These are phyloP conservation scores for Triangularia verruculosa DNA, from an alignment of 2,329 filamentous ascomycete genomes.

Conservation along the genomic window DNA sequence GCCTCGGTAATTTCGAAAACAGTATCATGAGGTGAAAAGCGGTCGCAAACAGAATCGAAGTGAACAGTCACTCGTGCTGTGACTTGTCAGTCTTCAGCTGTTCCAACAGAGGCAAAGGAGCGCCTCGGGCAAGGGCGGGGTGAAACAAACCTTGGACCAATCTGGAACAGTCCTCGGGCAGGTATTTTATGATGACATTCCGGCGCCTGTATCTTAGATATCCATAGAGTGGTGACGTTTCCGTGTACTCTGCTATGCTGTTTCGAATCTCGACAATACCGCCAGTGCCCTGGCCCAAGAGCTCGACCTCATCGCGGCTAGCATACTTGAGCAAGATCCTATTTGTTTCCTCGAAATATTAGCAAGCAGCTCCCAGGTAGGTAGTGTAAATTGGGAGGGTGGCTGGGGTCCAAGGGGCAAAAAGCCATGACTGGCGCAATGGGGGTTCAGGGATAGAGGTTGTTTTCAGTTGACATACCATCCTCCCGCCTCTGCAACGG, in stretches of 20 bases:
- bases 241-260: slow-evolving; percentile 73
- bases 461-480: slow-evolving; percentile 61
- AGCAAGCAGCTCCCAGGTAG: slow-evolving; percentile 6
- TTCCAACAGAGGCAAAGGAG: slow-evolving; percentile 9
- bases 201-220: slow-evolving; percentile 85
- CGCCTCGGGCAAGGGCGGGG: slow-evolving; percentile 10
- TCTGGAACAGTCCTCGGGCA: slow-evolving; percentile 86
- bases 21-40: slow-evolving; percentile 82
- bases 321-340: slow-evolving; percentile 96
- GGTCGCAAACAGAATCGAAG: slow-evolving; percentile 64
- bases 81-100: slow-evolving; percentile 30
- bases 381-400: slow-evolving; percentile 1
- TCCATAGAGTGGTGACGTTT: slow-evolving; percentile 85
- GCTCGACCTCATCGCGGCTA: slow-evolving; percentile 80
- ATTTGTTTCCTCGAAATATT: slow-evolving; percentile 15
- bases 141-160: slow-evolving; percentile 76
- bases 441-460: slow-evolving; percentile 7
- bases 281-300: slow-evolving; percentile 73
- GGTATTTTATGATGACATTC: slow-evolving; percentile 88
- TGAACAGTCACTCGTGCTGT: slow-evolving; percentile 78
- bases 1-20: slow-evolving; percentile 72
- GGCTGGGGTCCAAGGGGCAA: not conserved
- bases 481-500: slow-evolving; percentile 80
- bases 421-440: not conserved
- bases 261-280: slow-evolving; percentile 82